Evolutionary conservation across 805 yeast species (phyloP).

Genomic region (Kregervanrija delftensis): DNA sequence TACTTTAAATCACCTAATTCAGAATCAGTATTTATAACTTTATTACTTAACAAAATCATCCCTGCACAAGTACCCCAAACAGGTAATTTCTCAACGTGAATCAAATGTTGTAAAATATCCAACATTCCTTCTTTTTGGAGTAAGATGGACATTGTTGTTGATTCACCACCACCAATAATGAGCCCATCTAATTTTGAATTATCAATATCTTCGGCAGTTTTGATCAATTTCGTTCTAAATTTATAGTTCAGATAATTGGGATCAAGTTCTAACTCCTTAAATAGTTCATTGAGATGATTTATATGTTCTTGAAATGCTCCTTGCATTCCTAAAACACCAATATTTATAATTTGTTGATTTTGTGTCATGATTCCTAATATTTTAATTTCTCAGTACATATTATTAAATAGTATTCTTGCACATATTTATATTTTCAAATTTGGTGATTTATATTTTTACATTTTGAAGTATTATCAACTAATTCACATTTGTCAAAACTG

Average conservation of each 20-base stretch:
- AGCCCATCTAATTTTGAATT: conserved; percentile 42
- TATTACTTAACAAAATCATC: conserved; percentile 54
- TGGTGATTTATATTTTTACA: no score
- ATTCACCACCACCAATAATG: conserved; percentile 66
- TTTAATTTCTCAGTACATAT: no score
- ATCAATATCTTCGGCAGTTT: conserved; percentile 42
- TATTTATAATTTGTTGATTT: conserved; percentile 12
- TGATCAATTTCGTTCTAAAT: conserved; percentile 40
- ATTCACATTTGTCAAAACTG: no score
- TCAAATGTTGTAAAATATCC: conserved; percentile 45
- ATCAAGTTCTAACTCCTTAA: conserved; percentile 21
- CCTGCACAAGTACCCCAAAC: conserved; percentile 91
- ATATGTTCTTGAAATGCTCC: conserved; percentile 75
- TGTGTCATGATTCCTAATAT: background rate
- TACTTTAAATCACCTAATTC: conserved; percentile 29
- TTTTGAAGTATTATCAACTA: no score
- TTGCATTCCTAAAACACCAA: conserved; percentile 74
- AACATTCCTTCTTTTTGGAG: conserved; percentile 59
- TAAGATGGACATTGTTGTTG: conserved; percentile 61
- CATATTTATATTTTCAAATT: no score
- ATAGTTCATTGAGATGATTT: conserved; percentile 36
- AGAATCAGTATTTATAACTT: conserved; percentile 43
- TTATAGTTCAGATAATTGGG: conserved; percentile 23
- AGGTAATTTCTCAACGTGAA: conserved; percentile 41
- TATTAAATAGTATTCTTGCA: no score